These are phyloP conservation scores for Suillus variegatus DNA, from an alignment of 768 basidiomycete species.

Conservation along the genomic window DNA sequence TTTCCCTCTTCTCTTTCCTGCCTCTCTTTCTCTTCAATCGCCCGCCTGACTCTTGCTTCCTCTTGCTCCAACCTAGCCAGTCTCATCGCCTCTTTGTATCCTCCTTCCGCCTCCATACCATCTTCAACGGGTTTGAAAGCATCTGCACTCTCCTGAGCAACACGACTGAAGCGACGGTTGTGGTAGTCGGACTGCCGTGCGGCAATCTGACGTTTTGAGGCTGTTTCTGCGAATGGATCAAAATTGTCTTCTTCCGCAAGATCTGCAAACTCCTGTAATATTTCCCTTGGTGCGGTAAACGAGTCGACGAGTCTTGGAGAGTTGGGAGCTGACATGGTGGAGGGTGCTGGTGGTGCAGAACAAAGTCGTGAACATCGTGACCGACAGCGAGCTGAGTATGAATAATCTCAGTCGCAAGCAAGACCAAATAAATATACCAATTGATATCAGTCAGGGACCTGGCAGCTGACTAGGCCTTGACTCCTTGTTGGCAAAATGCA, in stretches of 20 bases:
- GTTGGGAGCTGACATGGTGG: conserved; percentile 53
- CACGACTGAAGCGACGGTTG: conserved; percentile 84
- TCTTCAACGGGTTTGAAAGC: conserved; percentile 71
- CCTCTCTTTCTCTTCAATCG: conserved; percentile 88
- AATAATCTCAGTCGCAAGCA: conserved; percentile 29
- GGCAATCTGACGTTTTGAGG: conserved; percentile 91
- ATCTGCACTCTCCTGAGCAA: conserved; percentile 78
- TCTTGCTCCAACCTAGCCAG: conserved; percentile 89
- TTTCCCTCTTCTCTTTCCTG: conserved; percentile 68
- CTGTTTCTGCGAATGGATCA: conserved; percentile 91
- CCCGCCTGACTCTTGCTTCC: conserved; percentile 78
- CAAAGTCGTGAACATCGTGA: conserved; percentile 10
- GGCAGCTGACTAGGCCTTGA: not conserved
- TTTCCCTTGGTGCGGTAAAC: conserved; percentile 90
- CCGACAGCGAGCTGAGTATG: conserved; percentile 28
- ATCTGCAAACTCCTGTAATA: conserved; percentile 91
- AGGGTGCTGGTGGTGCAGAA: conserved; percentile 19
- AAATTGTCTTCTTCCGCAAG: conserved; percentile 92
- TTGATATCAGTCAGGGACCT: too few relatives aligned
- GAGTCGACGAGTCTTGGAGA: conserved; percentile 83
- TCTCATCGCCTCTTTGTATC: conserved; percentile 97
- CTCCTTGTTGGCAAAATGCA: not conserved
- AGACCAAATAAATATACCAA: conserved; percentile 18
- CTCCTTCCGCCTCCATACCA: conserved; percentile 73
- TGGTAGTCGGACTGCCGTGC: conserved; percentile 95